Conservation (phyloP, 768 basidiomycete species). For the Candolleomyces aberdarensis region DNA sequence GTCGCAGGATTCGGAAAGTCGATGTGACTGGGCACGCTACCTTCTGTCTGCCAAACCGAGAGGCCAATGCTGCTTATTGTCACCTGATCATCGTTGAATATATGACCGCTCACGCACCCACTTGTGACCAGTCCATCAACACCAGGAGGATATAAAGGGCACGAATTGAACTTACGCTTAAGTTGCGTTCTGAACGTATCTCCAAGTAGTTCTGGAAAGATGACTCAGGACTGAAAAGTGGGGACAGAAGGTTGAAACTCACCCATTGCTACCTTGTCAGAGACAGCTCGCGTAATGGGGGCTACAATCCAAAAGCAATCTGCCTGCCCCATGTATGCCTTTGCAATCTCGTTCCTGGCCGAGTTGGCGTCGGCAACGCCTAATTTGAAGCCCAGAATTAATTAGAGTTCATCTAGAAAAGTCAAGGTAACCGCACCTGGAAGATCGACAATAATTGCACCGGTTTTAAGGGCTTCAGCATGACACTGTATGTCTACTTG, state of each 20-base stretch:
- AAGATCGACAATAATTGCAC: constrained; percentile 57
- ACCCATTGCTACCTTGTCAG: constrained; percentile 62
- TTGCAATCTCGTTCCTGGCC: constrained; percentile 57
- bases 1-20: no score
- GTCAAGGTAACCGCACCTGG: constrained; percentile 36
- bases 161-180: constrained; percentile 41
- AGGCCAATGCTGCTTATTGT: not conserved
- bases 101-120: not conserved
- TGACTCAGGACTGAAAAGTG: not conserved
- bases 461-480: constrained; percentile 48
- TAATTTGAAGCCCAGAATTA: constrained; percentile 11
- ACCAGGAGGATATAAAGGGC: constrained; percentile 1
- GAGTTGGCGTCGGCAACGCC: constrained; percentile 64
- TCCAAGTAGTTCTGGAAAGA: constrained; percentile 47
- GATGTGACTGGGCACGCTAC: no score
- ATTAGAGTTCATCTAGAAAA: not conserved
- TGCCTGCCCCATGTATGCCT: constrained; percentile 64
- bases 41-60: not conserved
- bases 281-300: constrained; percentile 58
- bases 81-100: no score
- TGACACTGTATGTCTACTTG: constrained; percentile 56
- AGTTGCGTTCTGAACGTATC: constrained; percentile 62
- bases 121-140: not conserved
- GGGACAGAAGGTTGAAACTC: not conserved
- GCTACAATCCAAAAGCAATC: constrained; percentile 65